phyloP scores from a whole-genome alignment of 2,329 filamentous ascomycete species.

The Ceratocystis diversiconidia region DNA sequence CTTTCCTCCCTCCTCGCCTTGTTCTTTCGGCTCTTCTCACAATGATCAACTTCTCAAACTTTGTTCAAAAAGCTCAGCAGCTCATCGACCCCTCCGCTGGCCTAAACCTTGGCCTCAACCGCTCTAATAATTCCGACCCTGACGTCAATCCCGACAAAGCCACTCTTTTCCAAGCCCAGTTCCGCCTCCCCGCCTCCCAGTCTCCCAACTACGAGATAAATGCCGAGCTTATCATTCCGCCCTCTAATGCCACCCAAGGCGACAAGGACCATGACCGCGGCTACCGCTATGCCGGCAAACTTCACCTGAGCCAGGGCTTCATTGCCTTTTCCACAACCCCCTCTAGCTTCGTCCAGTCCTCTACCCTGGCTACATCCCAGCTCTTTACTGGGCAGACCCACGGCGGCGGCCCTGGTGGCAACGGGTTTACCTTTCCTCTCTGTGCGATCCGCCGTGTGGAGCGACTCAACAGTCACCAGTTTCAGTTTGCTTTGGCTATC shows the following conservation, averaged over 20 bases:
- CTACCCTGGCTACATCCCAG: conserved; percentile 65
- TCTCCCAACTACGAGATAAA: conserved; percentile 92
- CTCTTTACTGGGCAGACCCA: conserved; percentile 87
- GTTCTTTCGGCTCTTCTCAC: conserved; percentile 21
- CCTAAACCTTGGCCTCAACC: conserved; percentile 25
- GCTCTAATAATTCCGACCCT: conserved; percentile 51
- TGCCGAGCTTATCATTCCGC: conserved; percentile 80
- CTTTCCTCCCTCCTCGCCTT: not conserved
- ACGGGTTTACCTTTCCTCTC: conserved; percentile 88
- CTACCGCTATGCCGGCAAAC: conserved; percentile 80
- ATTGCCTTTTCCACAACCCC: conserved; percentile 94
- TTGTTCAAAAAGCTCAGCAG: conserved; percentile 92
- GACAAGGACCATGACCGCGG: conserved; percentile 59
- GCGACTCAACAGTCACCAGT: conserved; percentile 79
- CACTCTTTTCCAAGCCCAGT: conserved; percentile 86
- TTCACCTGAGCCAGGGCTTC: conserved; percentile 87
- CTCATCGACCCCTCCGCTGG: conserved; percentile 81
- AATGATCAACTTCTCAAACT: conserved; percentile 54
- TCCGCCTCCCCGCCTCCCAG: conserved; percentile 83
- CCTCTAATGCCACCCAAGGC: conserved; percentile 49
- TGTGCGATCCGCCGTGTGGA: conserved; percentile 87
- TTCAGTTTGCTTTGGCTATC: conserved; percentile 82
- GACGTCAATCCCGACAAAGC: conserved; percentile 81
- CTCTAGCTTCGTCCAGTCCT: conserved; percentile 68
- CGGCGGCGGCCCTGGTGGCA: conserved; percentile 80